phyloP scores from a whole-genome alignment of 1,284 basidiomycete species.

The Cutaneotrichosporon mucoides region DNA sequence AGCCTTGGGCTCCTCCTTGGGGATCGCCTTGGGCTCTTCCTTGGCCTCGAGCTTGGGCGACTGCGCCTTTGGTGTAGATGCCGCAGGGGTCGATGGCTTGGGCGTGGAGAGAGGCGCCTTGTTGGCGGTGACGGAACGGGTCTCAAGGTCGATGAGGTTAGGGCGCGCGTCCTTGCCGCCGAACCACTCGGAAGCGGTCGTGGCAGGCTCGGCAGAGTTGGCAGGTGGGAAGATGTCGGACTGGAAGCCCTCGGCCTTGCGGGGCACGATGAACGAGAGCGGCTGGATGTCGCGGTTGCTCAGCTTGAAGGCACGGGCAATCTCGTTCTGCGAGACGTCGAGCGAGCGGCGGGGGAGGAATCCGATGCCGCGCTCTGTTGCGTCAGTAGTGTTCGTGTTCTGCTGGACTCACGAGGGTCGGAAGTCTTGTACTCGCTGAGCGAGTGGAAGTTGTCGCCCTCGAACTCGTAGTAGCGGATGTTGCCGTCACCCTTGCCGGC shows the following conservation, averaged over 20 bases:
- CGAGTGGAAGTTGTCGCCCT: conserved; percentile 73
- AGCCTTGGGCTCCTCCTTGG: conserved; percentile 13
- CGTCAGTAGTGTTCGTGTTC: too few species aligned
- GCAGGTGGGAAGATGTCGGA: conserved; percentile 87
- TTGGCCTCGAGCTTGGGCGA: conserved; percentile 13
- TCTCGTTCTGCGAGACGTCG: conserved; percentile 86
- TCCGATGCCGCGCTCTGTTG: conserved; percentile 73
- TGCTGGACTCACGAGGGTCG: conserved; percentile 58
- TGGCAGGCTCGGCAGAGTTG: conserved; percentile 70
- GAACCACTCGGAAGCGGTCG: conserved; percentile 82
- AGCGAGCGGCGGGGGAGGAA: conserved; percentile 89
- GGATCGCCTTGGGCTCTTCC: conserved; percentile 10
- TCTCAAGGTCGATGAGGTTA: conserved; percentile 59
- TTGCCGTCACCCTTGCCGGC: conserved; percentile 80
- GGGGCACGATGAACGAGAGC: conserved; percentile 87
- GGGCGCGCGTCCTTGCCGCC: conserved; percentile 67
- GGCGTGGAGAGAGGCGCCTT: conserved; percentile 47
- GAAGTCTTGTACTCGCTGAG: conserved; percentile 84
- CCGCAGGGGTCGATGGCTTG: conserved; percentile 15
- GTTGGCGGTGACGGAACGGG: conserved; percentile 42
- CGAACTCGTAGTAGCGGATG: conserved; percentile 92
- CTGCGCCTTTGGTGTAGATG: not conserved
- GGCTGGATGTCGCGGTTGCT: conserved; percentile 72
- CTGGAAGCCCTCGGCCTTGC: conserved; percentile 58
- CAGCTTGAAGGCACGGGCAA: conserved; percentile 92